These are phyloP conservation scores for Sporisorium sorghi DNA, from an alignment of 1,284 basidiomycete species.

Conservation along the genomic window DNA sequence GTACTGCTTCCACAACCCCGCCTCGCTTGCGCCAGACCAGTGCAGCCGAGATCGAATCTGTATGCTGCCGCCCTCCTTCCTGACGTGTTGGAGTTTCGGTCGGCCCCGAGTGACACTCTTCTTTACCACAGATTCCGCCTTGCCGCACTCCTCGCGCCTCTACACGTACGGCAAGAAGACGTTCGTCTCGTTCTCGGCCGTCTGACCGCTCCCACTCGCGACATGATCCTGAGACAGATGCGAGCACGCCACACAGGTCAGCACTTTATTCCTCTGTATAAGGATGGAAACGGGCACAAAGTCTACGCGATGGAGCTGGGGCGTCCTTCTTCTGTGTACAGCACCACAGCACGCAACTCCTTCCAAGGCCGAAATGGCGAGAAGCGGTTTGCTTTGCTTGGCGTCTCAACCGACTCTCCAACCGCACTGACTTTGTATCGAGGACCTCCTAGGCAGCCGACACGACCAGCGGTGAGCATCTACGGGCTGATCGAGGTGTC, in stretches of 20 bases:
- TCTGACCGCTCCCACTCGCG: no score
- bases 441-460: background rate
- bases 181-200: background rate
- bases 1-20: background rate
- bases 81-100: background rate
- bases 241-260: background rate
- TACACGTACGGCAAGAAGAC: background rate
- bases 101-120: background rate
- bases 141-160: background rate
- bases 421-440: background rate
- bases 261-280: background rate
- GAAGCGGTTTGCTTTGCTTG: background rate
- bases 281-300: background rate
- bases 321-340: background rate
- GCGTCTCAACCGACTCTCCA: background rate
- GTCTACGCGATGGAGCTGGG: constrained; percentile 1
- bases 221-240: background rate
- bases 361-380: background rate
- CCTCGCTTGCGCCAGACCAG: background rate
- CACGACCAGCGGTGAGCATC: background rate
- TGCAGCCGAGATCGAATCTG: background rate
- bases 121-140: background rate
- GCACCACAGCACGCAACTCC: background rate
- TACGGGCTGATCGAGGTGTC: background rate
- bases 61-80: background rate